Evolutionary conservation across 2,329 filamentous ascomycete genomes (phyloP), one percentile per base, ranked within the genome.

Genomic region (Volutella citrinella): DNA sequence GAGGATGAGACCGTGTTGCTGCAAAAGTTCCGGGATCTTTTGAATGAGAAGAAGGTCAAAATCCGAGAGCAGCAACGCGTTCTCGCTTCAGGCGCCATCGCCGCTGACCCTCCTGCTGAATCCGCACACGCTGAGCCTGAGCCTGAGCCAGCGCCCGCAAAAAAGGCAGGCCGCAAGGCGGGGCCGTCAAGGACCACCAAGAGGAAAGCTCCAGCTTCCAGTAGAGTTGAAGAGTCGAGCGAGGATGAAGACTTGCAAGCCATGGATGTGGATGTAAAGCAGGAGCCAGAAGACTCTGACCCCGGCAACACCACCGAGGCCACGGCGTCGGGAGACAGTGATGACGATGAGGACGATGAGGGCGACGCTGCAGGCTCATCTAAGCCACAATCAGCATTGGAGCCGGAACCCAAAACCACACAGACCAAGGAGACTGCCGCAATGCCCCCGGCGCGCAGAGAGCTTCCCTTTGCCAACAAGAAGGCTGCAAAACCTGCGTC

Each of bases 31-130:
- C 73, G 77, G 34, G 68, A 76, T 35, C 65, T 91, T 3, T 64
- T 90, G 2, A 90, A 90, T 48, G 78, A 84, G 56, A 91, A 91
- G 65, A 90, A 90, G 60, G 66, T 82, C 32, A 89, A 86, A 61
- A 89, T 90, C 30, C 66, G 85, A 26, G 76, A 88, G 49, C 84
- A 88, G 60, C 80, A 84, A 49, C 72, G 75, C 23, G 60, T 84
- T 14, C 60, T 88, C 16, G 58, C 64, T 5, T 46, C 63, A 3
- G 68, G 67, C 4, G n/a, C n/a, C n/a, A n/a, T n/a, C n/a, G n/a
- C n/a, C n/a, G n/a, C n/a, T n/a, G n/a, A n/a, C n/a, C n/a, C n/a
- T n/a, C n/a, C n/a, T n/a, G n/a, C n/a, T n/a, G n/a, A n/a, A n/a
- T n/a, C n/a, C n/a, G n/a, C n/a, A n/a, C n/a, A n/a, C n/a, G n/a